These are phyloP conservation scores for Parathielavia appendiculata DNA, from an alignment of 495 filamentous ascomycete species.

Conservation along the genomic window DNA sequence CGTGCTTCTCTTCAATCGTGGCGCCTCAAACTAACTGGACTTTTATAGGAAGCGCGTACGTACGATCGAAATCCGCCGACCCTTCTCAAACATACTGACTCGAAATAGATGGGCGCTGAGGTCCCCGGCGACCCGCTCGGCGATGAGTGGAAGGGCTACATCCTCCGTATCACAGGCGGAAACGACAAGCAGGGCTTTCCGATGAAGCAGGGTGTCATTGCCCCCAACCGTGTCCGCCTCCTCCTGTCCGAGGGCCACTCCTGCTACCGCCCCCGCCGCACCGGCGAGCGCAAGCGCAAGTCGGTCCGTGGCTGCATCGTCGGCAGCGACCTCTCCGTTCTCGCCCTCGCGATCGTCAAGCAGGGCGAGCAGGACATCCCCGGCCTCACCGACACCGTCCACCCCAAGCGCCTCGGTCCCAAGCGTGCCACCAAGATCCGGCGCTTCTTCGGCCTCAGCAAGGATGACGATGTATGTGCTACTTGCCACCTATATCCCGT, in stretches of 20 bases:
- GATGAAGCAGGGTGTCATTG: conserved; percentile 99
- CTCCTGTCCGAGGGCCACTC: conserved; percentile 88
- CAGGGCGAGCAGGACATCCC: conserved; percentile 90
- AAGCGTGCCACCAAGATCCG: conserved; percentile 99
- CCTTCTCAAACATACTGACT: conserved; percentile 28
- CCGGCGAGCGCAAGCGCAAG: conserved; percentile 98
- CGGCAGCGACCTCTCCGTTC: conserved; percentile 84
- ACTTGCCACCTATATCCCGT: conserved; percentile 38
- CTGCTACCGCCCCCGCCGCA: conserved; percentile 96
- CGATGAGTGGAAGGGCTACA: conserved; percentile 98
- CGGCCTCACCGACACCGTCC: conserved; percentile 90
- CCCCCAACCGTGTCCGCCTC: conserved; percentile 94
- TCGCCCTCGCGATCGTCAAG: conserved; percentile 93
- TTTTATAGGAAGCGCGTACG: conserved; percentile 35
- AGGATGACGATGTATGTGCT: conserved; percentile 97
- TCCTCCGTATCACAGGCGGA: conserved; percentile 96
- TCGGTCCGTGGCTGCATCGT: conserved; percentile 97
- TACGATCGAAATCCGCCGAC: conserved; percentile 16
- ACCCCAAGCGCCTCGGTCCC: conserved; percentile 96
- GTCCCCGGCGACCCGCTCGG: conserved; percentile 89
- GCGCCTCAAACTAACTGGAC: conserved; percentile 15
- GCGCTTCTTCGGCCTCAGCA: conserved; percentile 95
- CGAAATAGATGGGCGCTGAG: conserved; percentile 82
- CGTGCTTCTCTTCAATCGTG: conserved; percentile 2
- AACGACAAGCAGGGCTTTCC: conserved; percentile 99